A percentile compares a stretch with the other conserved stretches of the same genome.
These are phyloP conservation scores for Dothistroma pini DNA, from an alignment of 2,329 filamentous ascomycete genomes.

Conservation along the genomic window DNA sequence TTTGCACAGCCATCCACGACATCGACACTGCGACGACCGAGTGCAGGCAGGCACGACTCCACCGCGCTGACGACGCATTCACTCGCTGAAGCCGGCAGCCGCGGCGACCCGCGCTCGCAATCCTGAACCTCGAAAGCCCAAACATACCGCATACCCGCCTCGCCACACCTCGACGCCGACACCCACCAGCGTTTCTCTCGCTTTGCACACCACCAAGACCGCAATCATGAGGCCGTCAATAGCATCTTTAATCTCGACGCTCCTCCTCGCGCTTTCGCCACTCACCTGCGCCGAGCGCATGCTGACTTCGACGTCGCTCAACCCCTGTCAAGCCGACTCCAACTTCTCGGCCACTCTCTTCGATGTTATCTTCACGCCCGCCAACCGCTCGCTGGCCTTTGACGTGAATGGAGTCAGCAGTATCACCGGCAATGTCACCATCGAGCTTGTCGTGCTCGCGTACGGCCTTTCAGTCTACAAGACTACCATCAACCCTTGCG, in stretches of 20 bases:
- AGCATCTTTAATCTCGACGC: slow-evolving; percentile 26
- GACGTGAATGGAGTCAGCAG: slow-evolving; percentile 78
- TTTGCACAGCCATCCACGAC: not conserved
- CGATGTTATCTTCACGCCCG: slow-evolving; percentile 74
- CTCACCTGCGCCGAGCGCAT: slow-evolving; percentile 58
- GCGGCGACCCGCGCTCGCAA: slow-evolving; percentile 4
- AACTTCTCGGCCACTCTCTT: slow-evolving; percentile 85
- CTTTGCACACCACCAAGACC: slow-evolving; percentile 6
- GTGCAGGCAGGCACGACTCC: not conserved
- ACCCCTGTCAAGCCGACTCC: slow-evolving; percentile 78
- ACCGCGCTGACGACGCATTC: slow-evolving; percentile 17
- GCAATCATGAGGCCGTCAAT: slow-evolving; percentile 28
- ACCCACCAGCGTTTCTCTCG: slow-evolving; percentile 3
- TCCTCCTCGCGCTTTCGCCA: slow-evolving; percentile 41
- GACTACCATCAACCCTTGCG: slow-evolving; percentile 71
- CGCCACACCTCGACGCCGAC: not conserved
- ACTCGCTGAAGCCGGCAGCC: slow-evolving; percentile 17
- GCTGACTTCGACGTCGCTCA: slow-evolving; percentile 79
- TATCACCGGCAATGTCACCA: slow-evolving; percentile 75
- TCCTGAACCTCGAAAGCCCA: not conserved
- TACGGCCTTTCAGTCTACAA: slow-evolving; percentile 75
- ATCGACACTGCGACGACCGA: not conserved
- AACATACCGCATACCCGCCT: slow-evolving; percentile 6
- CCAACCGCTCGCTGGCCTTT: slow-evolving; percentile 68
- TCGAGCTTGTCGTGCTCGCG: slow-evolving; percentile 71